A percentile compares a stretch with the other conserved stretches of the same genome.
phyloP scores from a whole-genome alignment of 768 basidiomycete species.

The Lentinula guzmanii region DNA sequence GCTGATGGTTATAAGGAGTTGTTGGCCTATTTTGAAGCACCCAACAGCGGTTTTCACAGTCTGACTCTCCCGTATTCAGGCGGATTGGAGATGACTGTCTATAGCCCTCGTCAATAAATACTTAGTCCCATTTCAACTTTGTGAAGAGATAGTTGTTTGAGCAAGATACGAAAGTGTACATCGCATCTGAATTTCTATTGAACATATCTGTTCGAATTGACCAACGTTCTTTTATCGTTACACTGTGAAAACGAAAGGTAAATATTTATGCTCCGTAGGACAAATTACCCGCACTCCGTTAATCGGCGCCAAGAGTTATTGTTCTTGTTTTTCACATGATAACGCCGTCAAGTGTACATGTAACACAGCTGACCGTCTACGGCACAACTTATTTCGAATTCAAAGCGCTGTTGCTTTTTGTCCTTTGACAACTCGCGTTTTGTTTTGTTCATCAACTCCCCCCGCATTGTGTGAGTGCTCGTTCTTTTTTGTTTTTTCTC shows the following conservation, averaged over 20 bases:
- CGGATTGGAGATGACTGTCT: constrained; percentile 4
- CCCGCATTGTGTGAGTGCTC: background rate
- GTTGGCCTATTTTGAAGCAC: background rate
- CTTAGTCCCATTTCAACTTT: too few species aligned
- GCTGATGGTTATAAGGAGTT: background rate
- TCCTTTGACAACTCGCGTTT: background rate
- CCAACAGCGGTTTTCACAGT: background rate
- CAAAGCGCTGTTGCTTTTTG: background rate
- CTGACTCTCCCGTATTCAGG: background rate
- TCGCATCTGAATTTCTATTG: too few species aligned
- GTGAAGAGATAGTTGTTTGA: background rate
- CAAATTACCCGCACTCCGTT: too few species aligned
- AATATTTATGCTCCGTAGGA: too few species aligned
- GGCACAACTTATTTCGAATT: background rate
- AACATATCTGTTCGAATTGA: too few species aligned
- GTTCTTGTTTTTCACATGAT: background rate
- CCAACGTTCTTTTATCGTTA: too few species aligned
- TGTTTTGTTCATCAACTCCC: background rate
- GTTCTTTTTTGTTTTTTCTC: background rate
- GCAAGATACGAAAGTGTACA: too few species aligned
- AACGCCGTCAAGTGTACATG: background rate
- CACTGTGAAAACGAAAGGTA: too few species aligned
- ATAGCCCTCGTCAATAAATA: background rate
- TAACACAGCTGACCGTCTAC: background rate
- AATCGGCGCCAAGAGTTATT: background rate